These are phyloP conservation scores for Phlyctochytrium planicorne DNA, from an alignment of 192 early-diverging fungal genomes.

Conservation along the genomic window DNA sequence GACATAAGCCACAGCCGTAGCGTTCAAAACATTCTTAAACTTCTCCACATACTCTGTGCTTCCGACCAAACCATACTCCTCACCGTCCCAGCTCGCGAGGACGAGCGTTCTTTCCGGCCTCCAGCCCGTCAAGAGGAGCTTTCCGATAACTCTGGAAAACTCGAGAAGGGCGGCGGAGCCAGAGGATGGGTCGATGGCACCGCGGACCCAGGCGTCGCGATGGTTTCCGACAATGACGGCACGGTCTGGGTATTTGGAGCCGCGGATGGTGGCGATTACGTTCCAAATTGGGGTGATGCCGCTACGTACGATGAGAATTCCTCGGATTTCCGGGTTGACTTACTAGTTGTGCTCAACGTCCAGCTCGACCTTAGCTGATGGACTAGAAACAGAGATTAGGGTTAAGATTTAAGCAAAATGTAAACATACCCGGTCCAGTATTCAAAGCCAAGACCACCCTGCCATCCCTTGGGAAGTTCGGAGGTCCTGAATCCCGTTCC, in stretches of 20 bases:
- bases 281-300: slow-evolving; percentile 58
- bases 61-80: slow-evolving; percentile 62
- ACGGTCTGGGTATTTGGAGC: slow-evolving; percentile 46
- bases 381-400: not conserved
- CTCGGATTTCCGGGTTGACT: no score
- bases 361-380: slow-evolving; percentile 43
- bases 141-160: slow-evolving; percentile 48
- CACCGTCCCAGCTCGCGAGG: slow-evolving; percentile 65
- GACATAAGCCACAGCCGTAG: slow-evolving; percentile 51
- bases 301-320: no score
- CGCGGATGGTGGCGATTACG: slow-evolving; percentile 58
- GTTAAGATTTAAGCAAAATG: slow-evolving; percentile 26
- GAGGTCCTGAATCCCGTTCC: slow-evolving; percentile 41
- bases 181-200: slow-evolving; percentile 62
- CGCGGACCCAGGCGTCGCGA: slow-evolving; percentile 64
- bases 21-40: slow-evolving; percentile 49
- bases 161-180: slow-evolving; percentile 62
- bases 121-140: slow-evolving; percentile 57
- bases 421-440: slow-evolving; percentile 53
- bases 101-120: slow-evolving; percentile 59
- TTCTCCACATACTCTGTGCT: slow-evolving; percentile 71
- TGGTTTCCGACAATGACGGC: slow-evolving; percentile 63
- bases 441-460: slow-evolving; percentile 48
- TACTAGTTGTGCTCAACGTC: slow-evolving; percentile 47
- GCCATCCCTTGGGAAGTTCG: slow-evolving; percentile 39